Percentiles rank a stretch among this genome's conserved stretches.
phyloP scores from a whole-genome alignment of 2,329 filamentous ascomycete species.

The Domatiomyces catenatus region DNA sequence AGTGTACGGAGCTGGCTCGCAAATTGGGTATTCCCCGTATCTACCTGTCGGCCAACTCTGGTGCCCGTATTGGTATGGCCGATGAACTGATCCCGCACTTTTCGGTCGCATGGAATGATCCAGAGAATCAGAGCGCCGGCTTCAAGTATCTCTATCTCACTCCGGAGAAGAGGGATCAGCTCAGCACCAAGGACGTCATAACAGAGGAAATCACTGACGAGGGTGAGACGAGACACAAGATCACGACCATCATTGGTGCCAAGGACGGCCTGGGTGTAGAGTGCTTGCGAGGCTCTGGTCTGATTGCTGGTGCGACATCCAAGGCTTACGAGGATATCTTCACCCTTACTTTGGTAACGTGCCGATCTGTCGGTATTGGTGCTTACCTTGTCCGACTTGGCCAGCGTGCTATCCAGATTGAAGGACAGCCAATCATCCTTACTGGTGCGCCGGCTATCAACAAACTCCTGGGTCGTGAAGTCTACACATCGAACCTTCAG shows the following conservation, averaged over 20 bases:
- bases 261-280: slow-evolving; percentile 97
- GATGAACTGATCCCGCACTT: slow-evolving; percentile 96
- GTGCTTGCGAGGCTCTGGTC: slow-evolving; percentile 88
- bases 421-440: slow-evolving; percentile 96
- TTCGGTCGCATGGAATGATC: slow-evolving; percentile 90
- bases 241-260: slow-evolving; percentile 79
- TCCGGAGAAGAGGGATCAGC: slow-evolving; percentile 68
- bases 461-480: slow-evolving; percentile 92
- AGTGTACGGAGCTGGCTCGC: slow-evolving; percentile 91
- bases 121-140: slow-evolving; percentile 61
- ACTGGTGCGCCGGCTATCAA: slow-evolving; percentile 95
- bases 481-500: slow-evolving; percentile 97
- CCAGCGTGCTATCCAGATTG: slow-evolving; percentile 95
- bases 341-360: slow-evolving; percentile 92
- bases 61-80: slow-evolving; percentile 89
- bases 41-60: slow-evolving; percentile 96
- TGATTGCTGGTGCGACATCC: slow-evolving; percentile 95
- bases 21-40: slow-evolving; percentile 91
- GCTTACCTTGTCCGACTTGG: slow-evolving; percentile 96
- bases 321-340: slow-evolving; percentile 98
- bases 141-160: slow-evolving; percentile 97
- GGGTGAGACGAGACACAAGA: slow-evolving; percentile 83
- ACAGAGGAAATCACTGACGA: slow-evolving; percentile 76
- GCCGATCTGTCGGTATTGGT: slow-evolving; percentile 96
- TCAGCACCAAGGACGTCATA: slow-evolving; percentile 68